Evolutionary conservation across 2,329 filamentous ascomycete species (phyloP).

Genomic region (Aureobasidium sp.): DNA sequence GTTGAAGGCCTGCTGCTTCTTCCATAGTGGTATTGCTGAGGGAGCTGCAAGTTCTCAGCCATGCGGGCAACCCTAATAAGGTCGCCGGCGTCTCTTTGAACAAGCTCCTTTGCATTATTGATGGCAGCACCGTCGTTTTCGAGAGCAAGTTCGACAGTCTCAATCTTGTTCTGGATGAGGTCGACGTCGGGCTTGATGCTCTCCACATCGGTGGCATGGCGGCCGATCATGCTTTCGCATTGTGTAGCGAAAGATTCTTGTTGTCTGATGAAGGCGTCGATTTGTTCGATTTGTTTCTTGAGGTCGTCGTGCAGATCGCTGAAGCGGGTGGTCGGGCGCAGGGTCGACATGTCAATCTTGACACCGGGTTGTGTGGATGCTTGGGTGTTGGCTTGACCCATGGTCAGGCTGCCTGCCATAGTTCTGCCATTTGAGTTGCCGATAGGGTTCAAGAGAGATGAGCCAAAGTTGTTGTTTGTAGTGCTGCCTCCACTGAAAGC

Average conservation of each 20-base stretch:
- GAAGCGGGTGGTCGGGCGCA: conserved; percentile 83
- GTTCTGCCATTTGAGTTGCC: conserved; percentile 18
- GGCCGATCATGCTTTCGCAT: conserved; percentile 57
- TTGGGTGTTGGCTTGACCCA: conserved; percentile 42
- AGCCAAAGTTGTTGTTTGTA: conserved; percentile 18
- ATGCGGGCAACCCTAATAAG: conserved; percentile 64
- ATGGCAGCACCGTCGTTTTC: conserved; percentile 56
- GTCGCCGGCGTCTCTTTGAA: conserved; percentile 60
- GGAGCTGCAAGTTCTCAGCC: conserved; percentile 66
- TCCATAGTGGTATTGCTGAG: conserved; percentile 52
- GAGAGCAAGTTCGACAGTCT: conserved; percentile 54
- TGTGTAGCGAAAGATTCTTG: conserved; percentile 72
- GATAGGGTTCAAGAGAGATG: conserved; percentile 16
- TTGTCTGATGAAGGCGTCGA: conserved; percentile 72
- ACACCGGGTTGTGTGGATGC: conserved; percentile 54
- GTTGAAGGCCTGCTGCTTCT: conserved; percentile 15
- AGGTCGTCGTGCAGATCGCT: conserved; percentile 79
- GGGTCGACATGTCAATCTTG: conserved; percentile 67
- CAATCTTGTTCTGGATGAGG: conserved; percentile 52
- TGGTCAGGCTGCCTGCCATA: conserved; percentile 27
- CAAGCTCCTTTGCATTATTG: conserved; percentile 46
- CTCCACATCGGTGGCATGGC: conserved; percentile 55
- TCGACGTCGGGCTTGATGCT: conserved; percentile 58
- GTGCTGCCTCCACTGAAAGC: conserved; percentile 26
- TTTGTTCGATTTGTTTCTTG: conserved; percentile 65